A percentile compares a stretch with the other conserved stretches of the same genome.
These are phyloP conservation scores for Dothiorella sarmentorum DNA, from an alignment of 2,329 filamentous ascomycete species.

Conservation along the genomic window DNA sequence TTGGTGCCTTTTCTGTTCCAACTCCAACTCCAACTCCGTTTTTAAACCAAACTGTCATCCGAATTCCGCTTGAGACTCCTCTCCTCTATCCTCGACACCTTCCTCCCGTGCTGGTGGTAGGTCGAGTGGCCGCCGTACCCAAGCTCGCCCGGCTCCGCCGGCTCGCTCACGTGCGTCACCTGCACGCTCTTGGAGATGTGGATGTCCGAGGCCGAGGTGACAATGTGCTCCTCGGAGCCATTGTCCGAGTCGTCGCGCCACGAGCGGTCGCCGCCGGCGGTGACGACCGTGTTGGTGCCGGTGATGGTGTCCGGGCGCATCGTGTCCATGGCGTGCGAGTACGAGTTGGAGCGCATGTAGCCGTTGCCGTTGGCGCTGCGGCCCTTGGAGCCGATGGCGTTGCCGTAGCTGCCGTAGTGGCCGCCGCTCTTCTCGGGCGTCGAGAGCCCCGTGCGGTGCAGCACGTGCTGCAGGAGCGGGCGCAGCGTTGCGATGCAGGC, in stretches of 20 bases:
- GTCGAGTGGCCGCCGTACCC: not conserved
- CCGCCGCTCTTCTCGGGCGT: slow-evolving; percentile 19
- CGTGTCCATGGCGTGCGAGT: slow-evolving; percentile 10
- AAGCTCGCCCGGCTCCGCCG: not conserved
- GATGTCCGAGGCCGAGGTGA: not conserved
- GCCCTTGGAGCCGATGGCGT: slow-evolving; percentile 2
- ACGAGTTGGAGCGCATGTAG: slow-evolving; percentile 20
- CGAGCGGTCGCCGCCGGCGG: not conserved
- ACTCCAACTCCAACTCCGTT: not conserved
- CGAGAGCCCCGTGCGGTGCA: slow-evolving; percentile 25
- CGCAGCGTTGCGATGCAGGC: slow-evolving; percentile 49
- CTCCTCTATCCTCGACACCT: slow-evolving; percentile 1
- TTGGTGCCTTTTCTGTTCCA: not conserved
- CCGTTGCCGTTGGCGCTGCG: not conserved
- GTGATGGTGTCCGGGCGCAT: slow-evolving; percentile 18
- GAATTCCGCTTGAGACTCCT: not conserved
- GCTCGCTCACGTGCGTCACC: slow-evolving; percentile 8
- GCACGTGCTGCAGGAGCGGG: slow-evolving; percentile 41
- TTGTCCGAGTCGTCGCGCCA: slow-evolving; percentile 10
- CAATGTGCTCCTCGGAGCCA: slow-evolving; percentile 9
- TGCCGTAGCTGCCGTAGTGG: slow-evolving; percentile 12
- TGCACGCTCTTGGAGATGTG: slow-evolving; percentile 15
- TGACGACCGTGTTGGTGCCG: not conserved
- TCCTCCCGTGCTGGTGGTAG: not conserved
- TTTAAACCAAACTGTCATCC: slow-evolving; percentile 1